Evolutionary conservation across 169 alveolate species (phyloP).

Genomic region (Plasmodium fragile): DNA sequence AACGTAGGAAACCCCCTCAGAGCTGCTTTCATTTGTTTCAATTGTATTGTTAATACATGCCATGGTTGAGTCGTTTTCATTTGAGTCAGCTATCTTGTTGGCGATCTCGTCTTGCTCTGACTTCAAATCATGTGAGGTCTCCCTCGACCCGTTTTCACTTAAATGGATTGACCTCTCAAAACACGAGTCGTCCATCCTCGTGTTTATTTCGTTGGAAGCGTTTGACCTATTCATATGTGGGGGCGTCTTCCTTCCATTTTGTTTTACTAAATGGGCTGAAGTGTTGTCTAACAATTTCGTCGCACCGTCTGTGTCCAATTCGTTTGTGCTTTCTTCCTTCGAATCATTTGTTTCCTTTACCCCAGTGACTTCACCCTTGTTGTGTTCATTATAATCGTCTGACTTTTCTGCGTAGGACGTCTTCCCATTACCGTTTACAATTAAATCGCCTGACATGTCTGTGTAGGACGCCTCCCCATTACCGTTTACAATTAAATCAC

Average conservation of each 20-base stretch:
- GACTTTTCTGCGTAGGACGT: not conserved
- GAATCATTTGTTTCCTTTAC: not conserved
- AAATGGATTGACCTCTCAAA: not conserved
- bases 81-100: not conserved
- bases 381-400: not conserved
- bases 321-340: not conserved
- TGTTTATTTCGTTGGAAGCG: not conserved
- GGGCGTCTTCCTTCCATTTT: not conserved
- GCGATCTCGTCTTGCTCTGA: not conserved
- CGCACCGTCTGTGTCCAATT: not conserved
- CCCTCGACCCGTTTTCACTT: not conserved
- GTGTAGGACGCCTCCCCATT: not conserved
- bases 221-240: not conserved
- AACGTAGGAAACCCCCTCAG: not conserved
- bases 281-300: not conserved
- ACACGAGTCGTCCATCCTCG: not conserved
- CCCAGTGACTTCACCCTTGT: not conserved
- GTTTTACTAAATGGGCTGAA: not conserved
- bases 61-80: not conserved
- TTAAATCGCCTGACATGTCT: not conserved
- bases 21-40: not conserved
- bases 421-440: not conserved
- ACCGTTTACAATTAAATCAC: not conserved
- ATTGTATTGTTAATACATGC: conserved; percentile 9
- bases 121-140: not conserved